Conservation (phyloP, 495 filamentous ascomycete species). For the Stereocaulon alpinum region DNA sequence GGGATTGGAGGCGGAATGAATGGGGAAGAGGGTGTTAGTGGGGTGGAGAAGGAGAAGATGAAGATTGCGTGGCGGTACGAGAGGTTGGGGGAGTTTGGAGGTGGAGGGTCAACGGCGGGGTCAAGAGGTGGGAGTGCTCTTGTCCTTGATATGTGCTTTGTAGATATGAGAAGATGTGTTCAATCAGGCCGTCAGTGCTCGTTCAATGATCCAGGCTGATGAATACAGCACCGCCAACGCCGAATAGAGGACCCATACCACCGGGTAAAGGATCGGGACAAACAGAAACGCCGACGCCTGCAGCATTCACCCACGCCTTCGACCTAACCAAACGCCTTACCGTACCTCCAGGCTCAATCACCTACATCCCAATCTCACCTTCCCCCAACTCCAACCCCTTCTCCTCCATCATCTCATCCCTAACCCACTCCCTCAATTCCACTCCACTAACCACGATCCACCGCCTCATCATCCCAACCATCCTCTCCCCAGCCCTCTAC, state of each 20-base stretch:
- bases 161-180: constrained; percentile 5
- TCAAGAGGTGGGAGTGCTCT: constrained; percentile 40
- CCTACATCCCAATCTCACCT: constrained; percentile 41
- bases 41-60: constrained; percentile 51
- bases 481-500: constrained; percentile 78
- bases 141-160: constrained; percentile 8
- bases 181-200: background rate
- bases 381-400: constrained; percentile 42
- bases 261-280: background rate
- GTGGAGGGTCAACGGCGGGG: constrained; percentile 32
- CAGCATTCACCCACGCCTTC: constrained; percentile 75
- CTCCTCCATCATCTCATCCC: constrained; percentile 47
- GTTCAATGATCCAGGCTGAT: constrained; percentile 9
- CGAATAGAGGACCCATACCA: constrained; percentile 10
- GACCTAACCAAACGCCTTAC: constrained; percentile 77
- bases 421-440: constrained; percentile 47
- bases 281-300: constrained; percentile 17
- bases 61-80: constrained; percentile 99
- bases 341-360: constrained; percentile 45
- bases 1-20: constrained; percentile 33
- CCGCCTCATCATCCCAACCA: constrained; percentile 69
- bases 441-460: constrained; percentile 56
- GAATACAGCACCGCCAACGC: constrained; percentile 19
- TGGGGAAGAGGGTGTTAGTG: constrained; percentile 27
- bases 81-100: constrained; percentile 57